Base-by-base conservation (phyloP, 176 grass and related monocot genomes). In the Pontederia paniculata region DNA sequence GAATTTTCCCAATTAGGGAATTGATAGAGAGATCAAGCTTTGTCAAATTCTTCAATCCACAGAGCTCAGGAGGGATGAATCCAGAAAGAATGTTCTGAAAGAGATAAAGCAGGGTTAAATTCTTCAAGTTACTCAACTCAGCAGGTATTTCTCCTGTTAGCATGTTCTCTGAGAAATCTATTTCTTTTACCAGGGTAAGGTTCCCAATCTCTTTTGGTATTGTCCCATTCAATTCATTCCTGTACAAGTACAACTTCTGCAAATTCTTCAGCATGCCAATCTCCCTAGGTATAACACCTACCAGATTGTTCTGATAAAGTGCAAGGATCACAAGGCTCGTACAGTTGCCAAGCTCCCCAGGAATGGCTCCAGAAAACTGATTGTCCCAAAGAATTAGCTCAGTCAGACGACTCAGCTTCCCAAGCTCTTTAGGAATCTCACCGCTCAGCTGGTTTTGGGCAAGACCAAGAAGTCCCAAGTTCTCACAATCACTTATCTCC, bases 1-100 rank as follows among this genome's bases (percentile, higher is more conserved):
- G 94, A 73, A 98, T 98, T 0, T 72, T 59, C 31, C 87, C 94
- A 41, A 50, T 80, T 57, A 98, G 84, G 72, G 70, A 63, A 71
- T 98, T 98, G 66, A 93, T 93, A 0, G 94, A 98, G 50, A 98
- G 77, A 84, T 93, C 94, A 81, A 98, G 87, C 64, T 88, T 98
- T 47, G 66, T 88, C 73, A 98, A 80, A 60, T 98, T 98, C 67
- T 16, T 79, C 58, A 98, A 77, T 54, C 62, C 72, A 78, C 65
- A 88, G 54, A 98, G 56, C 62, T 93, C 80, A 0, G 65, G 56
- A 47, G 94, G 94, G 53, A 98, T 91, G 45, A 59, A 52, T 28
- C 94, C 94, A 42, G 78, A 88, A 55, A 98, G 75, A 57, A 88
- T 72, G 73, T 98, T 98, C 61, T 91, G 86, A 62, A 98, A 93